phyloP scores from a whole-genome alignment of 805 yeast species.

The Ogataea zsoltii region DNA sequence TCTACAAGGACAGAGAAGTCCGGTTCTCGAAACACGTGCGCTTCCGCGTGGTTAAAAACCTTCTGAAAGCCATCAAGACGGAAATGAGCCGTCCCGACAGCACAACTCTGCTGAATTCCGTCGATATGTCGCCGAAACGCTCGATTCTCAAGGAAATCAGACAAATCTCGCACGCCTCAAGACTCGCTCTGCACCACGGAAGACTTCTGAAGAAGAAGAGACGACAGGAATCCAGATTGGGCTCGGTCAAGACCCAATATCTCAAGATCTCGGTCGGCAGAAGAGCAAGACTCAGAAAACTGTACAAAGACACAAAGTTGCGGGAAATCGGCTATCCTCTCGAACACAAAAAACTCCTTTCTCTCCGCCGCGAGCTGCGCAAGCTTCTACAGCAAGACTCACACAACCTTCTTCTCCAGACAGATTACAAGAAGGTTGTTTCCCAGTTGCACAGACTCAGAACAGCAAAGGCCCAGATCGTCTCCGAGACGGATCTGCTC shows the following conservation, averaged over 20 bases:
- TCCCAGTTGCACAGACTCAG: too few species aligned
- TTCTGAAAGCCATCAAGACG: not conserved
- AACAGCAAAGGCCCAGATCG: too few species aligned
- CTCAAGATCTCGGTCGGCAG: not conserved
- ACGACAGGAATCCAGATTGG: too few species aligned
- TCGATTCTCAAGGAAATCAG: constrained; percentile 9
- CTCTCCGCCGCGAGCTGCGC: too few species aligned
- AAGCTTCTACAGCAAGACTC: too few species aligned
- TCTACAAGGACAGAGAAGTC: not conserved
- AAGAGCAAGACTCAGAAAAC: not conserved
- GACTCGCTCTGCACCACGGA: not conserved
- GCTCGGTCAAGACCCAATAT: not conserved
- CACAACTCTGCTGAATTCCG: not conserved
- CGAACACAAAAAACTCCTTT: not conserved
- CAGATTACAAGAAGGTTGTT: too few species aligned
- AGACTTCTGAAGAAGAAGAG: not conserved
- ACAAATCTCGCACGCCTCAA: not conserved
- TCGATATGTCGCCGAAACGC: constrained; percentile 2
- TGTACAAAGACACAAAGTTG: too few species aligned
- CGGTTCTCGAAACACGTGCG: constrained; percentile 8
- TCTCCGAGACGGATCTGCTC: too few species aligned
- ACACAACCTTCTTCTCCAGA: too few species aligned
- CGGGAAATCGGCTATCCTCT: not conserved
- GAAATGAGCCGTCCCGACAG: constrained; percentile 1
- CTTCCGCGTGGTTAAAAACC: constrained; percentile 10